Evolutionary conservation across 176 grass and related monocot species (phyloP).

Genomic region (Lolium perenne): DNA sequence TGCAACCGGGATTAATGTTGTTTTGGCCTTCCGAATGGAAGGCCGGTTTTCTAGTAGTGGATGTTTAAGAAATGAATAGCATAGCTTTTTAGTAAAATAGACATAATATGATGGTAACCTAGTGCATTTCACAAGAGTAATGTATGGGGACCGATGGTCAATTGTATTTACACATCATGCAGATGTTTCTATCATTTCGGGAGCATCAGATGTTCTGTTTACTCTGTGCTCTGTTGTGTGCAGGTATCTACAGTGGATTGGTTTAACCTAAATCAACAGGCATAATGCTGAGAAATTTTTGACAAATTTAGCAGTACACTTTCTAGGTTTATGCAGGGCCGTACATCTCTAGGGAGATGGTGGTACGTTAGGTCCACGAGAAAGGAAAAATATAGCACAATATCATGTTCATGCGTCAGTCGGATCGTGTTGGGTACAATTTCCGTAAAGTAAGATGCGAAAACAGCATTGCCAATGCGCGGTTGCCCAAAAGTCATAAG

Average conservation of each 20-base stretch:
- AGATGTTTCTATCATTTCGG: too few relatives aligned
- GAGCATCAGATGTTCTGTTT: too few relatives aligned
- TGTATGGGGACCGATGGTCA: not conserved
- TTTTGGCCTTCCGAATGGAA: too few relatives aligned
- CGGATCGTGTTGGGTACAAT: slow-evolving; percentile 62
- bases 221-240: not conserved
- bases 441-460: slow-evolving; percentile 50
- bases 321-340: not conserved
- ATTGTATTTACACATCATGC: too few relatives aligned
- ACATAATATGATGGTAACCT: not conserved
- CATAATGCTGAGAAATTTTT: not conserved
- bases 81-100: not conserved
- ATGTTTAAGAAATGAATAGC: not conserved
- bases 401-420: slow-evolving; percentile 63
- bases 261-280: not conserved
- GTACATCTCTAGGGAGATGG: slow-evolving; percentile 73
- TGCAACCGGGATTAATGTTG: too few relatives aligned
- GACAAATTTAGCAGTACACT: not conserved
- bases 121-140: slow-evolving; percentile 24
- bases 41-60: too few relatives aligned
- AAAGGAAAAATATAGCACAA: slow-evolving; percentile 66
- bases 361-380: slow-evolving; percentile 51
- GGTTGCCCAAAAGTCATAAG: slow-evolving; percentile 75
- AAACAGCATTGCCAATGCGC: slow-evolving; percentile 66
- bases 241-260: not conserved